Base-by-base conservation (phyloP, 2,329 filamentous ascomycete genomes). In the Sclerotinia glacialis region DNA sequence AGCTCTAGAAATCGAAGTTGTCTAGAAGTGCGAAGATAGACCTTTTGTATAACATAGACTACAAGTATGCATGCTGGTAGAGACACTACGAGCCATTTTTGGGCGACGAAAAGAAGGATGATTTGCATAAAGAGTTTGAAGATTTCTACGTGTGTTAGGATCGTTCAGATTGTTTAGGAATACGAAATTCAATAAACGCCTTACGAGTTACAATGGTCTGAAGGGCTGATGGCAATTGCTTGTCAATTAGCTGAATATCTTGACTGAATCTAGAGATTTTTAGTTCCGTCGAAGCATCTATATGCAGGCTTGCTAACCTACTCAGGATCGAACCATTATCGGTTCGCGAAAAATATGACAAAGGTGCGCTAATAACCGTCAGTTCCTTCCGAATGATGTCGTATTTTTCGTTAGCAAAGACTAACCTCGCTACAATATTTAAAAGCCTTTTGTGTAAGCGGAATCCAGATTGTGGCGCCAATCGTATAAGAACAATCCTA, bases 1-100 rank as follows among this genome's bases (percentile, higher is more conserved):
- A 89, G 79, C 55, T 89, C 86, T 14, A 89, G 74, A 26, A 86
- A 79, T 59, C 86, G 80, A 9, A 89, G 74, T 72, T 89, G 86
- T 0, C 85, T 78, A 0, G 85, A 87, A 0, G 86, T 89, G 0
- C 83, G 79, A 2, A 89, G 78, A 70, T 89, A 89, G 59, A 86
- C 80, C 63, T 79, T 82, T 68, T 87, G 85, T 0, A 88, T 74
- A 2, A 78, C 67, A 65, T 81, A 87, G 0, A 87, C 68, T 0
- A 81, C 67, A 0, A 71, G 74, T 14, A 81, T 69, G 4, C 87
- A 71, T 3, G 83, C 74, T 0, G 85, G 85, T 66, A 86, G 83
- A 18, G 44, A 59, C 4, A 52, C 11, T 21, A 9, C 79, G 0
- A 85, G 77, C 64, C 80, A 85, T 67, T 77, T 78, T 0, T 82